Percentiles rank a stretch among this genome's conserved stretches.
Evolutionary conservation across 139 green algal species (phyloP).

Genomic region (Chlamydomonas sp.): DNA sequence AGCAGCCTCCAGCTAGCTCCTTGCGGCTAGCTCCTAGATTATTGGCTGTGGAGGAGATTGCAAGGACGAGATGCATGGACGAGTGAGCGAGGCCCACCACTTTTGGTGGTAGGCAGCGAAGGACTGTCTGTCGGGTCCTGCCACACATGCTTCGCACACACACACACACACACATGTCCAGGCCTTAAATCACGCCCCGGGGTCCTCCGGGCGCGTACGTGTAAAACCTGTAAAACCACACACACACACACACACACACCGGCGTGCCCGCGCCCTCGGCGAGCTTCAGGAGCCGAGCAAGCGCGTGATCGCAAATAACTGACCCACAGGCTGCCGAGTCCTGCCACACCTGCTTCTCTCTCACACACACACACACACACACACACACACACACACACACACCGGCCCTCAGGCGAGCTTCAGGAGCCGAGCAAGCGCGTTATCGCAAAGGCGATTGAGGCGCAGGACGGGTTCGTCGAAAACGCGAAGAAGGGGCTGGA

Average conservation of each 20-base stretch:
- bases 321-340: background rate
- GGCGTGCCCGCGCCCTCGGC: slow-evolving; percentile 25
- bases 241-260: background rate
- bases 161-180: too few species aligned
- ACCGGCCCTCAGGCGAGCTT: slow-evolving; percentile 63
- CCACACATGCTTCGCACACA: background rate
- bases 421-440: slow-evolving; percentile 90
- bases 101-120: background rate
- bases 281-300: slow-evolving; percentile 95
- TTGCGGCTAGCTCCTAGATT: too few species aligned
- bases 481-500: slow-evolving; percentile 38
- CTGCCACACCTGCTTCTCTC: background rate
- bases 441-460: slow-evolving; percentile 51
- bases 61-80: background rate
- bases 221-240: too few species aligned
- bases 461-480: slow-evolving; percentile 78
- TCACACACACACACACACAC: background rate
- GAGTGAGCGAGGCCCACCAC: background rate
- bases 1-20: too few species aligned
- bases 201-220: too few species aligned
- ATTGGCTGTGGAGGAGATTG: slow-evolving; percentile 1
- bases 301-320: slow-evolving; percentile 40
- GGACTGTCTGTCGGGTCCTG: background rate
- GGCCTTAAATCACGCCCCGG: too few species aligned
- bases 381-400: background rate